These are phyloP conservation scores for Phaeoacremonium minimum DNA, from an alignment of 2,329 filamentous ascomycete genomes.

Conservation along the genomic window DNA sequence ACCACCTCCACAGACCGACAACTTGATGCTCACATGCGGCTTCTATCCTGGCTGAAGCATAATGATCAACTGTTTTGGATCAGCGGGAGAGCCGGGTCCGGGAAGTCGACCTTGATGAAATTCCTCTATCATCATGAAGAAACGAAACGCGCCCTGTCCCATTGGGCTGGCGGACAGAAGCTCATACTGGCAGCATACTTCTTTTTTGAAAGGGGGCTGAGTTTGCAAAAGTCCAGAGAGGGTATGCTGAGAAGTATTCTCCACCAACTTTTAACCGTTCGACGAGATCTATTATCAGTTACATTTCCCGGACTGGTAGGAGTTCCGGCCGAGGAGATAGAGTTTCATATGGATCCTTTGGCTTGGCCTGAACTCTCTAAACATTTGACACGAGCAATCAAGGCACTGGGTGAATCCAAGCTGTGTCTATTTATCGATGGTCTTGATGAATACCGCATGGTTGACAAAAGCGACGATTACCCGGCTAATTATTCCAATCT, in stretches of 20 bases:
- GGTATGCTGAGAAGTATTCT: neutral
- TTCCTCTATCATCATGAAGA: neutral
- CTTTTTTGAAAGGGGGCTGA: neutral
- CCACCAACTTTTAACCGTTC: neutral
- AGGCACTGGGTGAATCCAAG: neutral
- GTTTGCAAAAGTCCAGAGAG: neutral
- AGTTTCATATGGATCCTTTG: neutral
- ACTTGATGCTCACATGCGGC: too few species aligned
- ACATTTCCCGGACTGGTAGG: neutral
- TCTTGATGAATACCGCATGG: neutral
- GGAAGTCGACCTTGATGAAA: conserved; percentile 3
- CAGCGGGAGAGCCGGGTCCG: neutral
- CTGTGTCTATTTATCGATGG: neutral
- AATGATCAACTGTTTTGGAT: neutral
- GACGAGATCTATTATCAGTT: neutral
- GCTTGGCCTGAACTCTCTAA: too few species aligned
- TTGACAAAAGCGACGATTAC: neutral
- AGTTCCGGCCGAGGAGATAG: neutral
- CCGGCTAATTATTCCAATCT: neutral
- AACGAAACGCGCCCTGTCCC: neutral
- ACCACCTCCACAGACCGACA: neutral
- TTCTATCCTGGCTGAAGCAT: neutral
- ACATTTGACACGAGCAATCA: too few species aligned
- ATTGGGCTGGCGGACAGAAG: too few species aligned
- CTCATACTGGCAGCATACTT: neutral